These are phyloP conservation scores for Colletotrichum viniferum DNA, from an alignment of 2,329 filamentous ascomycete species.

Conservation along the genomic window DNA sequence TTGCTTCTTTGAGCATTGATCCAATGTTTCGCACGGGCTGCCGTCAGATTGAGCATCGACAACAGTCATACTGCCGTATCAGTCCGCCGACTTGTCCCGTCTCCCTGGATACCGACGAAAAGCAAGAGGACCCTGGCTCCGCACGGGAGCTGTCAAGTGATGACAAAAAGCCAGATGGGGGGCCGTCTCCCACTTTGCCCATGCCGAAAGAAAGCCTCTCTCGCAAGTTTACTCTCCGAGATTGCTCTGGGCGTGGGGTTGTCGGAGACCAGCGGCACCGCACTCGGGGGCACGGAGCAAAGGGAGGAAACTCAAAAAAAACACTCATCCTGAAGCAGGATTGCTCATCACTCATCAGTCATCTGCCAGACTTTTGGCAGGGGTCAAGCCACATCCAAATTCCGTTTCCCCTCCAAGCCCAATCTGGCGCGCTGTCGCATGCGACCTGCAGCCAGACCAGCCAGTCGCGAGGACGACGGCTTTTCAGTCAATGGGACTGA, in stretches of 20 bases:
- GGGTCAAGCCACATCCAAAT: neutral
- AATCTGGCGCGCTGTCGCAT: neutral
- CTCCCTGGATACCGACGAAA: constrained; percentile 2
- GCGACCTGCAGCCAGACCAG: neutral
- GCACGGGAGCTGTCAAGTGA: constrained; percentile 9
- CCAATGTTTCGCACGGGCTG: neutral
- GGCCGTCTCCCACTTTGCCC: neutral
- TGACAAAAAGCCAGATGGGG: neutral
- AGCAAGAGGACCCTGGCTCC: neutral
- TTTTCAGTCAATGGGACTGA: neutral
- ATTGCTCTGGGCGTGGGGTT: neutral
- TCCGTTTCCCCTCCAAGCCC: neutral
- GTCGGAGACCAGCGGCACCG: constrained; percentile 15
- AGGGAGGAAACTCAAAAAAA: neutral
- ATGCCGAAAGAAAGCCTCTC: constrained; percentile 7
- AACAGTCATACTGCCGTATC: neutral
- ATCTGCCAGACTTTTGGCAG: neutral
- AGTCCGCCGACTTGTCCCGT: neutral
- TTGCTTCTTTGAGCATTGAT: neutral
- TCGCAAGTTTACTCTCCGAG: neutral
- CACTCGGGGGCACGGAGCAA: neutral
- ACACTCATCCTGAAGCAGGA: neutral
- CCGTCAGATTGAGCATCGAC: neutral
- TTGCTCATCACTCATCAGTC: constrained; percentile 16
- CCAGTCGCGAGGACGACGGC: neutral